Percentiles rank a stretch among this genome's conserved stretches.
Conservation (phyloP, 495 filamentous ascomycete species). For the Neurospora sp. region DNA sequence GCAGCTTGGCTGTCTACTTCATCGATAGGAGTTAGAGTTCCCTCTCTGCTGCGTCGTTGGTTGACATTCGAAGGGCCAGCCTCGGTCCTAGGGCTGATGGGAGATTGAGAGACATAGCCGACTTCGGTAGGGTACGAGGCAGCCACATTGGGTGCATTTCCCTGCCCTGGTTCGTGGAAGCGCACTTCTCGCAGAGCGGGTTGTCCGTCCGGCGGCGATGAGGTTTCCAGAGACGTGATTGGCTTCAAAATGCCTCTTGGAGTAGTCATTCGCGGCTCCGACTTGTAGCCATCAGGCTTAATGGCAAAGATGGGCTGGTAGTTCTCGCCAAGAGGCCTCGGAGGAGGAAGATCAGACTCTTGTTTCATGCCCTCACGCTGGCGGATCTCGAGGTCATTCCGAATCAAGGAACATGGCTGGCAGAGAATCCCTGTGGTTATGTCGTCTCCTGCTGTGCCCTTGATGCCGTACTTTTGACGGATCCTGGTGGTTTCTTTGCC, state of each 20-base stretch:
- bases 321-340: conserved; percentile 13
- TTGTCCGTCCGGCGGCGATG: background rate
- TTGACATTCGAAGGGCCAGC: background rate
- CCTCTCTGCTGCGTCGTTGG: background rate
- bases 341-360: conserved; percentile 2
- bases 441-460: conserved; percentile 11
- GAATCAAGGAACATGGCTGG: conserved; percentile 19
- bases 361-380: conserved; percentile 8
- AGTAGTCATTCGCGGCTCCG: conserved; percentile 12
- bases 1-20: background rate
- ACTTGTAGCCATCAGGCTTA: conserved; percentile 3
- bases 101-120: background rate
- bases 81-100: background rate
- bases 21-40: background rate
- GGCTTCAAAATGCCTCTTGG: background rate
- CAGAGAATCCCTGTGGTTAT: conserved; percentile 16
- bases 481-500: conserved; percentile 10
- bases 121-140: conserved; percentile 7
- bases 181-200: background rate
- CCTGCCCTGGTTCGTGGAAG: background rate
- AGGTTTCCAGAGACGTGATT: background rate
- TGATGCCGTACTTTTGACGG: conserved; percentile 16
- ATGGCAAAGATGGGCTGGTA: conserved; percentile 14
- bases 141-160: background rate
- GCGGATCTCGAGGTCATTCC: conserved; percentile 16